phyloP scores from a whole-genome alignment of 108 stramenopile genomes.

The Aurantiochytrium sp. region DNA sequence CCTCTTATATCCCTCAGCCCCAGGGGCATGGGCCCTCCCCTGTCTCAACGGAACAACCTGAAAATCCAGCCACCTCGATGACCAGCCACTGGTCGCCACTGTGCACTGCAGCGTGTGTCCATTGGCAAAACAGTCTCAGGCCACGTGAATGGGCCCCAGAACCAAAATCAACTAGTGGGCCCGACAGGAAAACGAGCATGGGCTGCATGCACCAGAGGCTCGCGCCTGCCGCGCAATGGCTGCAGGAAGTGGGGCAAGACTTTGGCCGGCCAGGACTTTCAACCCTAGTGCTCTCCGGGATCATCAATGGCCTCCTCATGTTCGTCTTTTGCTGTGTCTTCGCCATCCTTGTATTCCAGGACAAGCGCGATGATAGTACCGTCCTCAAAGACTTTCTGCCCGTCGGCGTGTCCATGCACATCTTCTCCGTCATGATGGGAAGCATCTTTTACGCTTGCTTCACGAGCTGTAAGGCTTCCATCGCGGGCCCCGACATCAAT shows the following conservation, averaged over 20 bases:
- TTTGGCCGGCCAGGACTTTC: not conserved
- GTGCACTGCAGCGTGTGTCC: too few species aligned
- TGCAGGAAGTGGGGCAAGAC: not conserved
- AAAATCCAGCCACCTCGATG: too few species aligned
- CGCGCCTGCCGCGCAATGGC: not conserved
- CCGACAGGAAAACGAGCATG: too few species aligned
- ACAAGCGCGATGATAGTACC: not conserved
- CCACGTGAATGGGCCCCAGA: too few species aligned
- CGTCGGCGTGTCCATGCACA: not conserved
- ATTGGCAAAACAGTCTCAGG: too few species aligned
- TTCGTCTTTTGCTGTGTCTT: conserved; percentile 17
- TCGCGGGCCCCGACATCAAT: not conserved
- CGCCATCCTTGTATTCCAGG: not conserved
- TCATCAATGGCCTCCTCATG: not conserved
- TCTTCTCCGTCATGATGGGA: not conserved
- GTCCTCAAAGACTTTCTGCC: not conserved
- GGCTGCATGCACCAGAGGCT: not conserved
- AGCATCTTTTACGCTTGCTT: not conserved
- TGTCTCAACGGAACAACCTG: too few species aligned
- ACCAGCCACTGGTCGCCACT: too few species aligned
- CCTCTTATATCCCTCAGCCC: too few species aligned
- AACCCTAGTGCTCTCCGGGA: not conserved
- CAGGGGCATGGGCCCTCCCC: too few species aligned
- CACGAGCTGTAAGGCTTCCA: not conserved
- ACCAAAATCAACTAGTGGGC: too few species aligned